Percentiles rank a stretch among this genome's conserved stretches.
phyloP scores from a whole-genome alignment of 164 flowering plant species.

The Tetrastigma voinierianum region DNA sequence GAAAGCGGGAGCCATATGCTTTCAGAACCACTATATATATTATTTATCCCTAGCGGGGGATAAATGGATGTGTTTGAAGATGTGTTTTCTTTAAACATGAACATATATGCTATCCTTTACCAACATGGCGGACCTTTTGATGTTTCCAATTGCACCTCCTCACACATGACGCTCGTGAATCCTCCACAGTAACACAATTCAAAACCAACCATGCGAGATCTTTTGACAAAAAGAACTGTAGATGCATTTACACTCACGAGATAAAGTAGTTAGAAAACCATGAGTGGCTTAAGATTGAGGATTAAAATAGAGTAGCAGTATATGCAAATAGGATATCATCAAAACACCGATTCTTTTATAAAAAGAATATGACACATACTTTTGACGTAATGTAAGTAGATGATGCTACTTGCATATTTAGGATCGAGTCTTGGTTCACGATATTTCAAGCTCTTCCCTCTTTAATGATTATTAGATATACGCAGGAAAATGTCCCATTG shows the following conservation, averaged over 20 bases:
- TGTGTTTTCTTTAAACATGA: neutral
- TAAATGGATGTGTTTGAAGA: neutral
- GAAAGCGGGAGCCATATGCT: neutral
- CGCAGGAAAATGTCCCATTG: conserved; percentile 10
- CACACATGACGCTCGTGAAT: neutral
- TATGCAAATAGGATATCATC: no score
- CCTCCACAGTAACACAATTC: conserved; percentile 15
- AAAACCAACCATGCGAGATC: no score
- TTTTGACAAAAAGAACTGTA: neutral
- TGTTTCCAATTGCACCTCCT: conserved; percentile 14
- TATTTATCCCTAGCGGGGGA: neutral
- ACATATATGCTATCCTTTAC: neutral
- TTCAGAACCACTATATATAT: neutral
- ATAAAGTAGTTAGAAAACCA: no score
- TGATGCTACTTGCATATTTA: conserved; percentile 20
- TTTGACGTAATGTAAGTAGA: conserved; percentile 15
- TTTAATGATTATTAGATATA: conserved; percentile 25
- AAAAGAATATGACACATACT: conserved; percentile 16
- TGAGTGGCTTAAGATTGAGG: no score
- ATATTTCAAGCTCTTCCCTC: conserved; percentile 37
- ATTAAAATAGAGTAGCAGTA: no score
- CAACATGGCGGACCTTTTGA: conserved; percentile 29
- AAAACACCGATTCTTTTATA: neutral
- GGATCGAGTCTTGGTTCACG: conserved; percentile 38
- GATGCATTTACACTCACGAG: neutral